phyloP scores from a whole-genome alignment of 2,329 filamentous ascomycete species.

The Pseudocercospora eumusae region DNA sequence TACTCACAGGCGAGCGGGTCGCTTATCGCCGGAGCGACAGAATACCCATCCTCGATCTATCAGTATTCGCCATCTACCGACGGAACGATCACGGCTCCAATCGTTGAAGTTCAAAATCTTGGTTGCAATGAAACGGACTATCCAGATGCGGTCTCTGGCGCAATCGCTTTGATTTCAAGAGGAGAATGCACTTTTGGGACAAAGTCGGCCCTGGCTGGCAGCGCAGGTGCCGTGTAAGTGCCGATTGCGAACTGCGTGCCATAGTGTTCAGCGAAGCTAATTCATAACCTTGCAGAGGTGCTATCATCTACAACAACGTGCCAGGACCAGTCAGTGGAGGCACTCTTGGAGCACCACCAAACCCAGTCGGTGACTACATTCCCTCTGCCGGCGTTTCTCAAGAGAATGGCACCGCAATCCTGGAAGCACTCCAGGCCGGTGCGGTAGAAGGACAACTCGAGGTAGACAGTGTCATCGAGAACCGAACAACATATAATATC shows the following conservation, averaged over 20 bases:
- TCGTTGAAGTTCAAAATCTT: slow-evolving; percentile 60
- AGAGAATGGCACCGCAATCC: slow-evolving; percentile 59
- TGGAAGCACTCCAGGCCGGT: slow-evolving; percentile 55
- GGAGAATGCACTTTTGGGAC: slow-evolving; percentile 70
- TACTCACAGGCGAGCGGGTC: slow-evolving; percentile 40
- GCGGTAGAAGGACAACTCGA: slow-evolving; percentile 43
- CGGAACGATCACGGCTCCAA: slow-evolving; percentile 57
- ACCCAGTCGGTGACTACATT: slow-evolving; percentile 58
- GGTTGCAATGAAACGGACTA: slow-evolving; percentile 68
- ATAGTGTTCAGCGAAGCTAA: neutral
- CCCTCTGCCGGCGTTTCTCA: slow-evolving; percentile 68
- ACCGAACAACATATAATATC: slow-evolving; percentile 57
- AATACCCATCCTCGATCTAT: slow-evolving; percentile 62
- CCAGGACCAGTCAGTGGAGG: slow-evolving; percentile 54
- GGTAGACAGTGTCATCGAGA: slow-evolving; percentile 50
- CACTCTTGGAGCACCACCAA: slow-evolving; percentile 66
- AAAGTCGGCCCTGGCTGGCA: slow-evolving; percentile 69
- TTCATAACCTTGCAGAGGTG: slow-evolving; percentile 48
- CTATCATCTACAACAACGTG: slow-evolving; percentile 74
- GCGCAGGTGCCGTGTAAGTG: slow-evolving; percentile 61
- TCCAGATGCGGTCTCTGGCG: slow-evolving; percentile 58
- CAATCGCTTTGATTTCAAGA: slow-evolving; percentile 70
- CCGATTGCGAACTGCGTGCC: neutral
- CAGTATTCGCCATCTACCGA: slow-evolving; percentile 59
- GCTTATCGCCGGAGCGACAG: slow-evolving; percentile 59